Conservation (phyloP, 305 asterid species). For the Solanum hybrid region DNA sequence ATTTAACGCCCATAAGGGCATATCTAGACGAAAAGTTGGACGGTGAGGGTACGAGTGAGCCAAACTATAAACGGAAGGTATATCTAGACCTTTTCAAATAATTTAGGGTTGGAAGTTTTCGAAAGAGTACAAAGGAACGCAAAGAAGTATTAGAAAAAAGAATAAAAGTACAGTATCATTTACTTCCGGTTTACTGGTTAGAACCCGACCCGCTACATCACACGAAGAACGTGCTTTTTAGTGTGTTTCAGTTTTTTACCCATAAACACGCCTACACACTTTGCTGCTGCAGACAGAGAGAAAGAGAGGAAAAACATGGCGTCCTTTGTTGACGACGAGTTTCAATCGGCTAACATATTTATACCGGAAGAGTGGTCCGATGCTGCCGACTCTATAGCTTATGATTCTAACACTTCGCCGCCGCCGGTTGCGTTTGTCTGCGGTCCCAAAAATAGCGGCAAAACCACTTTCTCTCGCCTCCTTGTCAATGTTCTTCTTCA, state of each 20-base stretch:
- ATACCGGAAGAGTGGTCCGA: conserved; percentile 68
- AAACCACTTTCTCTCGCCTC: conserved; percentile 80
- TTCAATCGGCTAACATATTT: conserved; percentile 30
- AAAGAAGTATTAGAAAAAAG: neutral
- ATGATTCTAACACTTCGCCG: conserved; percentile 19
- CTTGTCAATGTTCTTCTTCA: conserved; percentile 71
- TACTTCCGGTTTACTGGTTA: neutral
- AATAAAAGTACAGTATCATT: neutral
- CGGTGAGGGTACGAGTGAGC: no score
- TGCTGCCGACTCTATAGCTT: conserved; percentile 53
- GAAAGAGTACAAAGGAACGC: neutral
- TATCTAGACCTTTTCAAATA: no score
- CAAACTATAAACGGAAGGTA: no score
- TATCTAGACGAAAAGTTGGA: no score
- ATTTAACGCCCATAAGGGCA: no score
- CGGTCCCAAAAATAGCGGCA: conserved; percentile 91
- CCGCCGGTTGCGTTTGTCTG: conserved; percentile 55
- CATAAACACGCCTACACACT: neutral
- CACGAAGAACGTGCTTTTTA: neutral
- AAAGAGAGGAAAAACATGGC: conserved; percentile 17
- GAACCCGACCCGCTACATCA: neutral
- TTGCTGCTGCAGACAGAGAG: neutral
- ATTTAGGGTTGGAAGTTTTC: neutral
- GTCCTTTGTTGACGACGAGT: conserved; percentile 28
- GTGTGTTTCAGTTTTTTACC: neutral